Evolutionary conservation across 768 basidiomycete genomes (phyloP).

Genomic region (Tremella fuciformis): DNA sequence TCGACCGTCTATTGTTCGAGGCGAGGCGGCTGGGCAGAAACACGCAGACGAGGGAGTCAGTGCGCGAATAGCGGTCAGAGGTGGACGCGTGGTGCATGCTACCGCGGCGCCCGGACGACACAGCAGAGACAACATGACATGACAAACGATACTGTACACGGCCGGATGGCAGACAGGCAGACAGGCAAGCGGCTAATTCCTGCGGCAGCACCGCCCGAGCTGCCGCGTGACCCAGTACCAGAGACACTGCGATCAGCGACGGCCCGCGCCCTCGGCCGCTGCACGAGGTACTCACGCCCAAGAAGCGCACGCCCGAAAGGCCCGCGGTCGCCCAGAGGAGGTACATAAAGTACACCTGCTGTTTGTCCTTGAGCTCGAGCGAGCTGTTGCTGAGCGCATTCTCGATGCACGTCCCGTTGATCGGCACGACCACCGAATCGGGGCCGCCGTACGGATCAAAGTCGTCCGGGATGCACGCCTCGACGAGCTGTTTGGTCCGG

Average conservation of each 20-base stretch:
- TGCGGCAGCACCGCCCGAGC: constrained; percentile 37
- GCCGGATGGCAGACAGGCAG: too few species aligned
- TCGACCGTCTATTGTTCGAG: too few species aligned
- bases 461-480: constrained; percentile 32
- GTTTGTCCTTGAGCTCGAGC: constrained; percentile 35
- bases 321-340: constrained; percentile 47
- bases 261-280: background rate
- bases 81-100: too few species aligned
- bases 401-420: constrained; percentile 42
- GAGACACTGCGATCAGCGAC: constrained; percentile 25
- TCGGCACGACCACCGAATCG: constrained; percentile 27
- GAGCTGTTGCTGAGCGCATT: constrained; percentile 30
- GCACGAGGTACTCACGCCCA: constrained; percentile 35
- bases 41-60: too few species aligned
- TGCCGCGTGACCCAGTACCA: constrained; percentile 44
- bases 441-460: constrained; percentile 15
- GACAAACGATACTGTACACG: too few species aligned
- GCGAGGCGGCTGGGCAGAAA: too few species aligned
- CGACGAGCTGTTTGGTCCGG: constrained; percentile 33
- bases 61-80: too few species aligned
- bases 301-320: constrained; percentile 39
- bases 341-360: constrained; percentile 41
- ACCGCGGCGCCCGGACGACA: too few species aligned
- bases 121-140: too few species aligned
- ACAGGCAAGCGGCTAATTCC: constrained; percentile 24